Conservation (phyloP, 2,329 filamentous ascomycete genomes). For the Xylariaceae sp. region DNA sequence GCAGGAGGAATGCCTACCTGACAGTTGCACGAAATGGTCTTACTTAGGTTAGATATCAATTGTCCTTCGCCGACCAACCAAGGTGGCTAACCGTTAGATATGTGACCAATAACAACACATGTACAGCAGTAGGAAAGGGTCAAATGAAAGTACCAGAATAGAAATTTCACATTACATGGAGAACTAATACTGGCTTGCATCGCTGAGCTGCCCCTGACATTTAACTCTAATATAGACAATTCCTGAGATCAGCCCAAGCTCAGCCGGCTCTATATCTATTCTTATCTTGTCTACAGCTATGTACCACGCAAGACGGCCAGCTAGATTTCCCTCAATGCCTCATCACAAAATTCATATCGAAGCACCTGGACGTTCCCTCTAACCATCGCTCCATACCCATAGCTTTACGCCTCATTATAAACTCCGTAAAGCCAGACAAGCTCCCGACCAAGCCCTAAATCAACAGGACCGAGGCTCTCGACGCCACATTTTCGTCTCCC, state of each 20-base stretch:
- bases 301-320: slow-evolving; percentile 10
- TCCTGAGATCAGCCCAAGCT: background rate
- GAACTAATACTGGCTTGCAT: too few species aligned
- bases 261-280: slow-evolving; percentile 19
- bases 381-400: slow-evolving; percentile 14
- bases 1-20: too few species aligned
- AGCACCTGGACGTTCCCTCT: slow-evolving; percentile 19
- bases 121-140: too few species aligned
- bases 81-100: too few species aligned
- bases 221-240: background rate
- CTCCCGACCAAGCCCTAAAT: slow-evolving; percentile 7
- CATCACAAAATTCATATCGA: slow-evolving; percentile 18
- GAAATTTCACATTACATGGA: too few species aligned
- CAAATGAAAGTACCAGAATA: too few species aligned
- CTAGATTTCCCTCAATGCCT: slow-evolving; percentile 10
- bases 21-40: too few species aligned
- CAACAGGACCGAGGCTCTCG: slow-evolving; percentile 4
- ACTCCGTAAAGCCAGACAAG: slow-evolving; percentile 17
- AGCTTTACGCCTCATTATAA: slow-evolving; percentile 22
- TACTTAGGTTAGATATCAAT: too few species aligned
- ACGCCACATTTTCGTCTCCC: slow-evolving; percentile 6
- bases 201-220: too few species aligned
- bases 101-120: too few species aligned
- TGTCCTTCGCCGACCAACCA: too few species aligned
- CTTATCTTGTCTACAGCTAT: slow-evolving; percentile 13